phyloP scores from a whole-genome alignment of 495 filamentous ascomycete genomes.

The Aspergillus carlsbadensis region DNA sequence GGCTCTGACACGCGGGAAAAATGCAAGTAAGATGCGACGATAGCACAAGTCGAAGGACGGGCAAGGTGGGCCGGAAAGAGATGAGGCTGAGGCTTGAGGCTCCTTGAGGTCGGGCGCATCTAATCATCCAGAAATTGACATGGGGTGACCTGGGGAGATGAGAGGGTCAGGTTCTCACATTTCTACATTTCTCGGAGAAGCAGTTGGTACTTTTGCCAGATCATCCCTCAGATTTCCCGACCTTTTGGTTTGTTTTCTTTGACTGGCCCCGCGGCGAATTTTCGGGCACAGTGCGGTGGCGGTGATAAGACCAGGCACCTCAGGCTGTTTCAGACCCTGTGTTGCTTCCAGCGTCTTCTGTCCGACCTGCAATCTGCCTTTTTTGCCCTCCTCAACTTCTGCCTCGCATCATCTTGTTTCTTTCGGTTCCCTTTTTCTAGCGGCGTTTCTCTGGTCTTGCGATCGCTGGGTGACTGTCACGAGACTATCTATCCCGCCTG shows the following conservation, averaged over 20 bases:
- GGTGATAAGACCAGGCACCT: constrained; percentile 6
- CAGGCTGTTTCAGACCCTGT: background rate
- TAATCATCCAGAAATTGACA: too few relatives aligned
- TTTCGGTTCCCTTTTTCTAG: background rate
- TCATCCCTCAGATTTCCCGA: background rate
- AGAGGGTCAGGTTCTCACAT: too few relatives aligned
- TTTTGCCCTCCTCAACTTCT: background rate
- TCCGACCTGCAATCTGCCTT: background rate
- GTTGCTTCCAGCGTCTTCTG: background rate
- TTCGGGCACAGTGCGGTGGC: constrained; percentile 7
- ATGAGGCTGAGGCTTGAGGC: too few relatives aligned
- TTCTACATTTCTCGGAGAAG: background rate
- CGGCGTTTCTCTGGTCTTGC: constrained; percentile 4
- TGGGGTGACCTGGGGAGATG: too few relatives aligned
- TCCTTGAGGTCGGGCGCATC: too few relatives aligned
- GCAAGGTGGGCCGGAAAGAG: too few relatives aligned
- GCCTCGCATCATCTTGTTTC: background rate
- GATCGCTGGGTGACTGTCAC: constrained; percentile 22
- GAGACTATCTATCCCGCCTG: constrained; percentile 17
- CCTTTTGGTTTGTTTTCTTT: constrained; percentile 1
- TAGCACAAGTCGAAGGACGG: too few relatives aligned
- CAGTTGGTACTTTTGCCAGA: background rate
- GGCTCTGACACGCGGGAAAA: too few relatives aligned
- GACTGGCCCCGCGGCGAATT: constrained; percentile 19
- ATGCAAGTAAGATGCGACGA: too few relatives aligned